phyloP scores from a whole-genome alignment of 305 asterid species.

The Rubia peregrina region DNA sequence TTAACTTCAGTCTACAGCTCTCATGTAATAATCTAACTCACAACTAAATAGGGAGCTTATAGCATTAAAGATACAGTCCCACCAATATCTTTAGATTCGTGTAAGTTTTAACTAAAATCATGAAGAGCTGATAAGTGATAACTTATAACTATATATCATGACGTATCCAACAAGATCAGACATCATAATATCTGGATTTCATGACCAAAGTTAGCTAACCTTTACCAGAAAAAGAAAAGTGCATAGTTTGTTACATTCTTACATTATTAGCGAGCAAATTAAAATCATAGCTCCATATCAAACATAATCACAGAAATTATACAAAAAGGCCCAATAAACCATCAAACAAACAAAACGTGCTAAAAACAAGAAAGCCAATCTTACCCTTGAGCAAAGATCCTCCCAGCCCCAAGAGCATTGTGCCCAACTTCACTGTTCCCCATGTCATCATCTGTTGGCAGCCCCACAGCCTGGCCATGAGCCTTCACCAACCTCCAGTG shows the following conservation, averaged over 20 bases:
- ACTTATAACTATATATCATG: no score
- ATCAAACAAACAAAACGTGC: no score
- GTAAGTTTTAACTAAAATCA: no score
- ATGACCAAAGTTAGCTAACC: no score
- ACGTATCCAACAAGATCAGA: no score
- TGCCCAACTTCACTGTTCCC: conserved; percentile 98
- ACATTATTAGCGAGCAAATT: no score
- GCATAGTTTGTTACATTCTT: no score
- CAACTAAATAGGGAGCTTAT: neutral
- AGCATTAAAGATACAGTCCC: neutral
- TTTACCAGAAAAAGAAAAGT: no score
- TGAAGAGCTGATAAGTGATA: no score
- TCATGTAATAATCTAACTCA: neutral
- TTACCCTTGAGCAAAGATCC: conserved; percentile 93
- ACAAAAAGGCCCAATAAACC: no score
- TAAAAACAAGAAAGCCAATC: neutral
- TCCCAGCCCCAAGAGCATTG: conserved; percentile 97
- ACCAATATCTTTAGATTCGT: no score
- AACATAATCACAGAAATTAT: neutral
- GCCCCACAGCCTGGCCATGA: conserved; percentile 86
- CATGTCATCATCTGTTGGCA: conserved; percentile 96
- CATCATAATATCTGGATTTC: no score
- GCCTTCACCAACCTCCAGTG: conserved; percentile 90
- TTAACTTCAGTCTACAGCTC: neutral
- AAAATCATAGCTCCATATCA: neutral